Evolutionary conservation across 1,284 basidiomycete species (phyloP).

Genomic region (Boletus chippewaensis): DNA sequence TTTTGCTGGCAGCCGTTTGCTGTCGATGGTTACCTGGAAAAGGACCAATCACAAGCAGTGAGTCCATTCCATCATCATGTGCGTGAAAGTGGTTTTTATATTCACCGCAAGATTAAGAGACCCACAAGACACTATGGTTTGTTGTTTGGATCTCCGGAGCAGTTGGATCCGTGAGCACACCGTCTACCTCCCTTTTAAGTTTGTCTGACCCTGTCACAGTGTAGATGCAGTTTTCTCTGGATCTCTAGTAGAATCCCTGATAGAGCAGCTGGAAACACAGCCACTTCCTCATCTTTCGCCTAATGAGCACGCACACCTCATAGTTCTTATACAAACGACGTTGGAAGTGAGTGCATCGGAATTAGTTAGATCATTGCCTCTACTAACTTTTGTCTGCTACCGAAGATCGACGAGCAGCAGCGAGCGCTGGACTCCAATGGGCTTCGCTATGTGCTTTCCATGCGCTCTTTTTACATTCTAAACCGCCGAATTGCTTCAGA

Average conservation of each 20-base stretch:
- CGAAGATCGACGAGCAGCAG: slow-evolving; percentile 78
- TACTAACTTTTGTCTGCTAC: slow-evolving; percentile 3
- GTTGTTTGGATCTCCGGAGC: slow-evolving; percentile 39
- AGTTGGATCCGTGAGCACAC: slow-evolving; percentile 39
- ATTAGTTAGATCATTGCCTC: not conserved
- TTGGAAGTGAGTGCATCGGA: slow-evolving; percentile 55
- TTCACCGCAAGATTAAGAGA: slow-evolving; percentile 24
- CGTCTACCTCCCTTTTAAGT: not conserved
- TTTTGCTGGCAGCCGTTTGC: slow-evolving; percentile 43
- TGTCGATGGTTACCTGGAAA: slow-evolving; percentile 49
- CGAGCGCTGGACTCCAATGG: slow-evolving; percentile 86
- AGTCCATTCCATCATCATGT: not conserved
- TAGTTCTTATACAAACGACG: slow-evolving; percentile 78
- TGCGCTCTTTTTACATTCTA: slow-evolving; percentile 77
- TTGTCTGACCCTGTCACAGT: slow-evolving; percentile 24
- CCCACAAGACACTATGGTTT: slow-evolving; percentile 35
- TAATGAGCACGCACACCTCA: slow-evolving; percentile 74
- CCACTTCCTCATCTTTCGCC: slow-evolving; percentile 66
- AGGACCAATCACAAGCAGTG: slow-evolving; percentile 24
- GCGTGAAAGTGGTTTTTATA: not conserved
- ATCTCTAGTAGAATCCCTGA: slow-evolving; percentile 51
- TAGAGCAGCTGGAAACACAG: slow-evolving; percentile 56
- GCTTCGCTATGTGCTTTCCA: slow-evolving; percentile 82
- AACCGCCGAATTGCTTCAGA: slow-evolving; percentile 50
- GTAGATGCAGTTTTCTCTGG: slow-evolving; percentile 58